phyloP scores from a whole-genome alignment of 225 moss, liverwort and hornwort genomes.

The Polytrichum formosum region DNA sequence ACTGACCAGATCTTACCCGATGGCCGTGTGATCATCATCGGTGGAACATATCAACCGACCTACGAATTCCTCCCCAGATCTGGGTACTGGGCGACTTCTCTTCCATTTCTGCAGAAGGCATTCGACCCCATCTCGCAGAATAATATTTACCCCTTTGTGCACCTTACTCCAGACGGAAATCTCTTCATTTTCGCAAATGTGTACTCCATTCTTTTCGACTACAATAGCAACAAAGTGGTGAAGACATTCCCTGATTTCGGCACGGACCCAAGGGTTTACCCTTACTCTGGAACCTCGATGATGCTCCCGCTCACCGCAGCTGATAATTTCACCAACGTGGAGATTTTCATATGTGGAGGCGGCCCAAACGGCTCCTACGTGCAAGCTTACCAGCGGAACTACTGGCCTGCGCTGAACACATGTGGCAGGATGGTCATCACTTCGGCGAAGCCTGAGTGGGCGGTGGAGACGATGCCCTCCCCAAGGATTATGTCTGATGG shows the following conservation, averaged over 20 bases:
- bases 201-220: conserved; percentile 34
- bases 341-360: conserved; percentile 54
- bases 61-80: conserved; percentile 40
- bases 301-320: conserved; percentile 34
- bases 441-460: conserved; percentile 18
- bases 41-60: conserved; percentile 20
- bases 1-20: conserved; percentile 31
- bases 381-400: conserved; percentile 3
- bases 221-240: conserved; percentile 16
- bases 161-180: conserved; percentile 25
- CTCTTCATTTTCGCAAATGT: conserved; percentile 6
- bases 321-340: conserved; percentile 19
- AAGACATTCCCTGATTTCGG: conserved; percentile 16
- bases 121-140: conserved; percentile 13
- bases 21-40: conserved; percentile 28
- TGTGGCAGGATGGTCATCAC: conserved; percentile 40
- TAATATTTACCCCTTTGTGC: conserved; percentile 47
- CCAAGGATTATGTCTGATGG: conserved; percentile 41
- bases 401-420: conserved; percentile 22
- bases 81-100: conserved; percentile 6
- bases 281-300: conserved; percentile 31
- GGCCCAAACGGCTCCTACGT: conserved; percentile 30
- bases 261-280: conserved; percentile 26
- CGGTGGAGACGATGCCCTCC: conserved; percentile 40
- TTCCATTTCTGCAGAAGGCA: conserved; percentile 15